Evolutionary conservation across 257 asterid species (phyloP).

Genomic region (Scutellaria minor): DNA sequence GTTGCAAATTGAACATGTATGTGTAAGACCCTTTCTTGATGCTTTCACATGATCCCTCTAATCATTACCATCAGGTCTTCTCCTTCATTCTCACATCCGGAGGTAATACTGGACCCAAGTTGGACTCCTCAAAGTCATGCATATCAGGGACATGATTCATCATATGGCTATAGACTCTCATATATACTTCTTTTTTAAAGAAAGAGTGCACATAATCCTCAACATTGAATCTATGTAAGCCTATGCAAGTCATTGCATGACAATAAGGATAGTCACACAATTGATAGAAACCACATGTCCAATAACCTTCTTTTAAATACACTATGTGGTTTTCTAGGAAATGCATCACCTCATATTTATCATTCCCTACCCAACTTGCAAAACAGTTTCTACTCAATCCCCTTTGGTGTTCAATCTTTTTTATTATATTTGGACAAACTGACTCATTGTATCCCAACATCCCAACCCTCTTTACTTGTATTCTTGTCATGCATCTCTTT

Average conservation of each 20-base stretch:
- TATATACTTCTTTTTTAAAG: not conserved
- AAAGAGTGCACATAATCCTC: not conserved
- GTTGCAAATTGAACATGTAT: no score
- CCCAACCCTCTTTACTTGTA: no score
- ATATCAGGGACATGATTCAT: not conserved
- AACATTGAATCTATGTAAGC: not conserved
- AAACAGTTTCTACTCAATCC: no score
- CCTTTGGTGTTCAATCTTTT: no score
- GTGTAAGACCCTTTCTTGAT: no score
- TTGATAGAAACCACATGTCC: not conserved
- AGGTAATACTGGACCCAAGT: not conserved
- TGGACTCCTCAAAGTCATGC: not conserved
- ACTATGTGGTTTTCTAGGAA: not conserved
- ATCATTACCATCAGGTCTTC: not conserved
- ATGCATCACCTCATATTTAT: not conserved
- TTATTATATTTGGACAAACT: no score
- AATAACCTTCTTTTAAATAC: not conserved
- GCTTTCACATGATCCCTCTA: no score
- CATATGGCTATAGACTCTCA: not conserved
- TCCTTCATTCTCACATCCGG: not conserved
- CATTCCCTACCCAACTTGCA: not conserved
- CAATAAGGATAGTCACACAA: not conserved
- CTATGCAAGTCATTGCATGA: not conserved
- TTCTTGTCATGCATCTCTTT: no score
- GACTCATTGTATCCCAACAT: no score